Percentiles rank a stretch among this genome's conserved stretches.
phyloP scores from a whole-genome alignment of 106 monocot species.

The Agapanthus africanus region DNA sequence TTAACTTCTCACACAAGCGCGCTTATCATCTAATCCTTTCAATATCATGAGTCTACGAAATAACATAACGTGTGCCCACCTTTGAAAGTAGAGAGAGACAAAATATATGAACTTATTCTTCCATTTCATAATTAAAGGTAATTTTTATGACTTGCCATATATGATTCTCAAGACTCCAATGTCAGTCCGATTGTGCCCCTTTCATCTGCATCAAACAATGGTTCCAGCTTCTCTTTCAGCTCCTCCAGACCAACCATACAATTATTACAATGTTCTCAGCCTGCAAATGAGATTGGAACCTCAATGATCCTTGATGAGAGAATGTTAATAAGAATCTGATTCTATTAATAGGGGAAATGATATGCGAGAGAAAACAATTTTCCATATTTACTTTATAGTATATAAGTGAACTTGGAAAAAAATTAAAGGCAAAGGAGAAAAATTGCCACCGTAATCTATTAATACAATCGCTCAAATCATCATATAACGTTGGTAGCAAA shows the following conservation, averaged over 20 bases:
- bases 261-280: not conserved
- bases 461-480: too few relatives aligned
- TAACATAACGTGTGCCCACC: not conserved
- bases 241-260: slow-evolving; percentile 90
- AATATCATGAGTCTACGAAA: not conserved
- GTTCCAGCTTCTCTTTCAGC: slow-evolving; percentile 74
- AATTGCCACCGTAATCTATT: too few relatives aligned
- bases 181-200: slow-evolving; percentile 36
- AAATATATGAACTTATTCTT: not conserved
- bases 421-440: too few relatives aligned
- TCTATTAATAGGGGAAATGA: too few relatives aligned
- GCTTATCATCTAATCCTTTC: too few relatives aligned
- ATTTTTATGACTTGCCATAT: slow-evolving; percentile 38
- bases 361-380: too few relatives aligned
- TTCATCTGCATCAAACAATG: slow-evolving; percentile 76
- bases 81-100: too few relatives aligned
- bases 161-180: slow-evolving; percentile 66
- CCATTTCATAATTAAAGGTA: not conserved
- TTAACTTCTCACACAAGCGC: too few relatives aligned
- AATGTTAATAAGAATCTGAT: not conserved
- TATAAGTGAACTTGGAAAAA: too few relatives aligned
- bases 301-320: not conserved
- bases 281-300: not conserved
- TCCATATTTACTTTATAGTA: too few relatives aligned
- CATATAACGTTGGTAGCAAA: too few relatives aligned